phyloP scores from a whole-genome alignment of 2,329 filamentous ascomycete species.

The Cyanodermella asteris region DNA sequence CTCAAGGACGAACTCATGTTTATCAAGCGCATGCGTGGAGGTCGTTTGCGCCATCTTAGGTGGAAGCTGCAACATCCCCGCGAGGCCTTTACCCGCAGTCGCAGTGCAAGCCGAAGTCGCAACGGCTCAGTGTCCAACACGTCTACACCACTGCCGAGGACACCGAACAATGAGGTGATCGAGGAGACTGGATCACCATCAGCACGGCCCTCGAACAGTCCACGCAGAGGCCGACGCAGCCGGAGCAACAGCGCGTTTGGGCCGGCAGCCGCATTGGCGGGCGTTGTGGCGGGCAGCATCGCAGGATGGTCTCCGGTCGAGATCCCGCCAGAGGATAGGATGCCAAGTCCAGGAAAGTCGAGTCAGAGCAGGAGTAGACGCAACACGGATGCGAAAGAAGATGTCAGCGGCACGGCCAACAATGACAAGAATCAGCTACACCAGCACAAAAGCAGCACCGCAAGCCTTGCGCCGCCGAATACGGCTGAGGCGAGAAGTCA shows the following conservation, averaged over 20 bases:
- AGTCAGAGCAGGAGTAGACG: no score
- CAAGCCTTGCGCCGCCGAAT: no score
- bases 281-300: slow-evolving; percentile 42
- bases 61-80: slow-evolving; percentile 40
- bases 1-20: slow-evolving; percentile 42
- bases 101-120: slow-evolving; percentile 15
- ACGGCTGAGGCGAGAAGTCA: no score
- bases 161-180: no score
- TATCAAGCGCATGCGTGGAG: slow-evolving; percentile 40
- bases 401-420: no score
- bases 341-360: slow-evolving; percentile 1
- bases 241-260: slow-evolving; percentile 37
- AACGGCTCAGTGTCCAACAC: slow-evolving; percentile 30
- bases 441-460: no score
- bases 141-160: no score
- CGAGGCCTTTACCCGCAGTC: slow-evolving; percentile 21
- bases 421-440: no score
- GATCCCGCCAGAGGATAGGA: slow-evolving; percentile 14
- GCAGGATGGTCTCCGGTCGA: slow-evolving; percentile 43
- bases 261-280: slow-evolving; percentile 41
- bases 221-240: slow-evolving; percentile 28
- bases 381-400: no score
- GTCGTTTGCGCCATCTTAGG: slow-evolving; percentile 35
- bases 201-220: slow-evolving; percentile 28
- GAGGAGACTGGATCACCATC: slow-evolving; percentile 16